Base-by-base conservation (phyloP, 1,284 basidiomycete genomes). In the Mycosarcoma mackinlayi region DNA sequence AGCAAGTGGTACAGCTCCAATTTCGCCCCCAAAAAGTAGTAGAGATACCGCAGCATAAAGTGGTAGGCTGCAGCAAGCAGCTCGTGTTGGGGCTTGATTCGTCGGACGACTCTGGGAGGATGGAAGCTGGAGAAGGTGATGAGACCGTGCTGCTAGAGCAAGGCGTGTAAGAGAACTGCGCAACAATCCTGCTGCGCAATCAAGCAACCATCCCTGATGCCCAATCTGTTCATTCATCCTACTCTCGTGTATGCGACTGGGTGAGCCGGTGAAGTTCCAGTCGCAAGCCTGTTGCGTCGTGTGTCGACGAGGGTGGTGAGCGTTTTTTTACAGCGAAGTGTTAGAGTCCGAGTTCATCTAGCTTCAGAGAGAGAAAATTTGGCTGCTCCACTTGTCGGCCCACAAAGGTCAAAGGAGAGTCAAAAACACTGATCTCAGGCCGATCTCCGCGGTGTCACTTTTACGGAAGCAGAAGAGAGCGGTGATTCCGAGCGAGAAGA, bases 61-160 rank as follows among this genome's bases (percentile, higher is more conserved):
- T 21, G 27, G 34, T 49, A 9, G 21, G 13, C 1, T 16, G 25
- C 1, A 34, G 21, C 14, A 60, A 50, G 33, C 65, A 63, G 41
- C 33, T 62, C 14, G 55, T 63, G 21, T 21, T 63, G 8, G 59
- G 57, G 7, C 10, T 48, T 11, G 59, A 47, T 18, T 61, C 57
- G 16, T 49, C 59, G 18, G 42, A 41, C 18, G 59, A 54, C 10
- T 34, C 49, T 2, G 47, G 42, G 3, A 18, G 42, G 24, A 27
- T 37, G 21, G 51, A 51, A 9, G 53, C 49, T 4, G 41, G 39
- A 16, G 50, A 35, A n/a, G 35, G 33, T 4, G 65, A 68, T 34
- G 51, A 59, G 37, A 63, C 65, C 16, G 42, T 68, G 18, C 25
- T 68, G 14, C 23, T 67, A 28, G 53, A 52, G 4, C 30, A 48